phyloP scores from a whole-genome alignment of 139 green algal species.

The Ettlia oleoabundans region DNA sequence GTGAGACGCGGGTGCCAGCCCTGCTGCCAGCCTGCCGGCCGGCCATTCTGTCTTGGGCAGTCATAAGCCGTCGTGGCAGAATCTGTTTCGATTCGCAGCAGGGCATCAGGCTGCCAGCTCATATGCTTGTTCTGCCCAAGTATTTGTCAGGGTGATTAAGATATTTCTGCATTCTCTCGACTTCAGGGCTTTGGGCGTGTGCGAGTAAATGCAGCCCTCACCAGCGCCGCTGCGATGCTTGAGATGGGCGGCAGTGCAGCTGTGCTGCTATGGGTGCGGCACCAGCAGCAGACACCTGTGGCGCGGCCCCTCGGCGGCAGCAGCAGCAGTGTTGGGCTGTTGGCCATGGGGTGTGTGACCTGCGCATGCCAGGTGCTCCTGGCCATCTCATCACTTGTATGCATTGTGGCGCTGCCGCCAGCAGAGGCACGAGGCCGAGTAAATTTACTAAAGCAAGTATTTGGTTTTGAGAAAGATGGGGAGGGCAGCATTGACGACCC shows the following conservation, averaged over 20 bases:
- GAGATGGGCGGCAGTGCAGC: constrained; percentile 55
- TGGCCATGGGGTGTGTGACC: constrained; percentile 35
- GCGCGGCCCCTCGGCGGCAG: not conserved
- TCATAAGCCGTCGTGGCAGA: too few relatives aligned
- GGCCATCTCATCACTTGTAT: not conserved
- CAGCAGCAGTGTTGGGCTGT: not conserved
- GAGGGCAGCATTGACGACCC: too few relatives aligned
- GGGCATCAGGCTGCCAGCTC: too few relatives aligned
- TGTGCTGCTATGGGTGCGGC: constrained; percentile 25
- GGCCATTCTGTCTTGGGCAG: not conserved
- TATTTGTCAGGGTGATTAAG: too few relatives aligned
- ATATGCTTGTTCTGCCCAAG: not conserved
- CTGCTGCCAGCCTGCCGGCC: not conserved
- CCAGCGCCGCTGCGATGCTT: constrained; percentile 50
- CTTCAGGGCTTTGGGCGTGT: constrained; percentile 56
- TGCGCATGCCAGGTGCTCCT: constrained; percentile 21
- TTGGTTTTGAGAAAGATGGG: not conserved
- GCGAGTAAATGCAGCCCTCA: constrained; percentile 51
- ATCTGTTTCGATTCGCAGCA: too few relatives aligned
- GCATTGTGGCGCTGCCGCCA: constrained; percentile 32
- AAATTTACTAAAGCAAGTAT: not conserved
- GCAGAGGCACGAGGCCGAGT: not conserved
- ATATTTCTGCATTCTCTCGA: too few relatives aligned
- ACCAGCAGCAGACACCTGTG: not conserved
- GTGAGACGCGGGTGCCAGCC: not conserved